Base-by-base conservation (phyloP, 495 filamentous ascomycete genomes). In the Elasticomyces elasticus region DNA sequence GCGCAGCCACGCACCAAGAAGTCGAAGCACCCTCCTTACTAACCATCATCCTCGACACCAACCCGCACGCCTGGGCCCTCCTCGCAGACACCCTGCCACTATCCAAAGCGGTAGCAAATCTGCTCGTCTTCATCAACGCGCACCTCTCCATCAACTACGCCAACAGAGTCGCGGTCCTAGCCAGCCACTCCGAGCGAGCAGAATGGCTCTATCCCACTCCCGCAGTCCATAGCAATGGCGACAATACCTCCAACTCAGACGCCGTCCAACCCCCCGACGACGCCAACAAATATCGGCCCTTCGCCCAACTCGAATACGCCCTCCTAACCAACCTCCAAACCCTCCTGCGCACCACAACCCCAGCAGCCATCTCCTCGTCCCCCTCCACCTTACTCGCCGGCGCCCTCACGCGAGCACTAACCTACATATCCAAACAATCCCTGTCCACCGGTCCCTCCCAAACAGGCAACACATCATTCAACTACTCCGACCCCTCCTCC, bases 41-140 rank as follows among this genome's bases (percentile, higher is more conserved):
- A 48, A 85, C 87, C 55, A 82, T 98, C 64, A 79, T 98, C 68
- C 77, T 98, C 72, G 92, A 98, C 72, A 95, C 92, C 38, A 97
- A 97, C 65, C 94, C 92, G 1, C 86, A 85, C 61, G 89, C 92
- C 66, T 98, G 92, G 92, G 81, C 86, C 3, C 75, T 85, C 44
- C 78, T 97, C 53, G 69, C 79, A 58, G 68, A 81, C 55, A 80
- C 78, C 4, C 84, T 98, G n/a, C 79, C 92, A 27, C 77, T 97
- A 56, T 81, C 85, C 49, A 84, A 84, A 61, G 88, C 86, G 51
- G 74, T 98, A 52, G 83, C 94, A 48, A 92, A 88, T 72, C 78
- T 97, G 56, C 84, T 95, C 64, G 83, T 97, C 74, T 96, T 96
- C 72, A 82, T 96, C 67, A 95, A 98, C 66, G 86, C 89, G 53